Conservation (phyloP, 129 eudicot genomes). For the Artemisia argyi region DNA sequence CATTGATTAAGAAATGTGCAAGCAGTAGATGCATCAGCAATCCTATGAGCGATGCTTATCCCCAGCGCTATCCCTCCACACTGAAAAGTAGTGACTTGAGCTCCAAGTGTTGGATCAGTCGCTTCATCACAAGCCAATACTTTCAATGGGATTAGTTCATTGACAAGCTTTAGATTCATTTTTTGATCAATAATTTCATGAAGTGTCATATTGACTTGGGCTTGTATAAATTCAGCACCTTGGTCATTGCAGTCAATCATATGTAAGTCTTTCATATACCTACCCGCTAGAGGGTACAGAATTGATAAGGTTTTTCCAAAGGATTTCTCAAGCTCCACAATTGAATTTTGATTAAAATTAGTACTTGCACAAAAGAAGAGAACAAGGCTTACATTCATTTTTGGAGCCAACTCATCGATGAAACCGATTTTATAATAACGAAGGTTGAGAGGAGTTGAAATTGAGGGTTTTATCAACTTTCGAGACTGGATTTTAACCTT, state of each 20-base stretch:
- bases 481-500: background rate
- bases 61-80: conserved; percentile 28
- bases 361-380: background rate
- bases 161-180: background rate
- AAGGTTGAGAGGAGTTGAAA: background rate
- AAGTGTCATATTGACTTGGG: conserved; percentile 12
- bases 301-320: background rate
- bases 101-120: conserved; percentile 10
- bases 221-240: conserved; percentile 26
- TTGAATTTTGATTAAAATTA: background rate
- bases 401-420: background rate
- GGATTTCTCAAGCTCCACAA: background rate
- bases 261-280: conserved; percentile 13
- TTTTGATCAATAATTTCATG: background rate
- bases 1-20: background rate
- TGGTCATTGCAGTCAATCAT: conserved; percentile 23
- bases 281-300: conserved; percentile 27
- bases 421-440: background rate
- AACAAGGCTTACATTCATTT: background rate
- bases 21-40: conserved; percentile 13
- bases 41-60: conserved; percentile 13
- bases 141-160: conserved; percentile 15
- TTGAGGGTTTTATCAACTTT: background rate
- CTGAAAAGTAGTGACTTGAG: conserved; percentile 3
- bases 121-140: background rate